Conservation (phyloP, 192 early-diverging fungal species). For the Funneliformis mosseae region DNA sequence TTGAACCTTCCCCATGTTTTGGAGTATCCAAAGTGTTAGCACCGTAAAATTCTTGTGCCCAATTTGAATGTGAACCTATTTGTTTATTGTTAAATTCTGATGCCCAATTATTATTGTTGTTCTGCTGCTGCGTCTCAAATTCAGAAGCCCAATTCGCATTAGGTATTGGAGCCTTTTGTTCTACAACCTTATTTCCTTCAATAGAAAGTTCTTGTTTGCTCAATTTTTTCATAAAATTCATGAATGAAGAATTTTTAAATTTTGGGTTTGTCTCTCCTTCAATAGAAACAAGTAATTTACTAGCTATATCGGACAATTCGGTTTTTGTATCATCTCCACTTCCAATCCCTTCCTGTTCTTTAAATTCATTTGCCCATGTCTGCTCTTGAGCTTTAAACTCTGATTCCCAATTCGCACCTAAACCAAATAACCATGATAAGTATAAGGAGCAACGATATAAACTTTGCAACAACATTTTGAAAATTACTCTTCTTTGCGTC, state of each 20-base stretch:
- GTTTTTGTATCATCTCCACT: constrained; percentile 54
- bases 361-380: constrained; percentile 59
- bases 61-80: background rate
- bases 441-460: background rate
- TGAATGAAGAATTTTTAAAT: constrained; percentile 89
- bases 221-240: constrained; percentile 91
- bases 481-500: constrained; percentile 54
- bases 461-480: background rate
- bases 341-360: constrained; percentile 46
- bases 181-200: constrained; percentile 87
- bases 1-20: background rate
- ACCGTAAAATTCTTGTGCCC: background rate
- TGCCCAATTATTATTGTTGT: background rate
- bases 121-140: background rate
- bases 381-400: constrained; percentile 58
- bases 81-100: background rate
- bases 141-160: constrained; percentile 8
- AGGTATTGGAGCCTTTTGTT: constrained; percentile 42
- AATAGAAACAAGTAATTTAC: constrained; percentile 77
- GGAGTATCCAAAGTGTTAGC: background rate
- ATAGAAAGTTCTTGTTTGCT: constrained; percentile 87
- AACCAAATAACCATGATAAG: background rate
- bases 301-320: constrained; percentile 80
- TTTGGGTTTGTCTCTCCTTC: constrained; percentile 83
- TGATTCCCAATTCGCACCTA: constrained; percentile 54